Conservation (phyloP, 257 asterid genomes). For the Solanum pennellii region DNA sequence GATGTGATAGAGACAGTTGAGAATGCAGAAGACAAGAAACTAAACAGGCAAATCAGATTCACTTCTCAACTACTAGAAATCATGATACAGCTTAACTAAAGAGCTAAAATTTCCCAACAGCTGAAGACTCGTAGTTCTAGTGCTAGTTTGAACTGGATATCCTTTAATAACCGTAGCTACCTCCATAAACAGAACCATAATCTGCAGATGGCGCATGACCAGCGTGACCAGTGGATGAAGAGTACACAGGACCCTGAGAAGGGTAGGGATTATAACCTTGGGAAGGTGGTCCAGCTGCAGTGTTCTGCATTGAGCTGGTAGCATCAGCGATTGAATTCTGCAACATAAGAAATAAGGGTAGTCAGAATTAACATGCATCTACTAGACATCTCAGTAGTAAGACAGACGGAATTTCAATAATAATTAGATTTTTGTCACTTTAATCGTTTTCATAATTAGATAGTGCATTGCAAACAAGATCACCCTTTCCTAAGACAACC, state of each 20-base stretch:
- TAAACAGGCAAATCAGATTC: not conserved
- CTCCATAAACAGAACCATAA: conserved; percentile 47
- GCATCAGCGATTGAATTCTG: conserved; percentile 75
- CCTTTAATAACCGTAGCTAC: conserved; percentile 40
- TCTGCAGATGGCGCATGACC: conserved; percentile 44
- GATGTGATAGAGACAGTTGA: not conserved
- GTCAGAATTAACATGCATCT: not conserved
- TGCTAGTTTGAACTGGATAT: not conserved
- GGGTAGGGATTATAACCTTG: conserved; percentile 58
- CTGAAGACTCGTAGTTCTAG: not conserved
- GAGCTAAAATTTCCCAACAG: not conserved
- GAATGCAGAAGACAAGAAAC: not conserved
- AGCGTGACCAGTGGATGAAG: conserved; percentile 33
- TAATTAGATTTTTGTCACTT: not conserved
- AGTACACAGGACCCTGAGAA: conserved; percentile 37
- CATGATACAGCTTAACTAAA: not conserved
- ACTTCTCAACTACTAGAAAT: not conserved
- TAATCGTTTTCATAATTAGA: not conserved
- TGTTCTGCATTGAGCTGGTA: conserved; percentile 24
- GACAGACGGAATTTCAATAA: not conserved
- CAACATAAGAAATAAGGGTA: not conserved
- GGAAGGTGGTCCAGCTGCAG: conserved; percentile 31
- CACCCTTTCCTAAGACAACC: not conserved
- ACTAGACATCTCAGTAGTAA: not conserved
- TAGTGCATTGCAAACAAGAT: not conserved